These are phyloP conservation scores for Cyberlindnera galapagoensis DNA, from an alignment of 805 yeast species.

Conservation along the genomic window DNA sequence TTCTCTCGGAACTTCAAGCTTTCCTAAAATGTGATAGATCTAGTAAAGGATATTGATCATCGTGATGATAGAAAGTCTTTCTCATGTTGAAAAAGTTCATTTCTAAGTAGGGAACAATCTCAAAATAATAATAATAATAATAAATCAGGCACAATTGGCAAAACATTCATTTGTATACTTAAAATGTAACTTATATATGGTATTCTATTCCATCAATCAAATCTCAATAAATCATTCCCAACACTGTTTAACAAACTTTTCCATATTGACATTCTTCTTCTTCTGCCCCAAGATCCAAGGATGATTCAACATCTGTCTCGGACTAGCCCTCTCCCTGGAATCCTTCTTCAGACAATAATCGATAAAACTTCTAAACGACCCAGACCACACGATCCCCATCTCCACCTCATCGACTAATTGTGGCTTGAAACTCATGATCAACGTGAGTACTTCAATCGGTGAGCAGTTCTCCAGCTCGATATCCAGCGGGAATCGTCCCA, in stretches of 20 bases:
- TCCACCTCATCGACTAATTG: conserved; percentile 60
- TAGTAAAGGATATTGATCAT: too few relatives aligned
- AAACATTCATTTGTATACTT: not conserved
- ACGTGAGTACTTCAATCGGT: conserved; percentile 80
- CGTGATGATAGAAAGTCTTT: too few relatives aligned
- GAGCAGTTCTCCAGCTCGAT: conserved; percentile 36
- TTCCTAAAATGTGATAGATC: too few relatives aligned
- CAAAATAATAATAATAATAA: too few relatives aligned
- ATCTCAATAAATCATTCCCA: too few relatives aligned
- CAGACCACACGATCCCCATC: conserved; percentile 76
- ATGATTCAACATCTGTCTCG: conserved; percentile 87
- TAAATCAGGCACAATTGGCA: not conserved
- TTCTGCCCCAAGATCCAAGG: conserved; percentile 88
- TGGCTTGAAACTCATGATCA: conserved; percentile 81
- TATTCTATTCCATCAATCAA: not conserved
- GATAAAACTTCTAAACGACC: conserved; percentile 75
- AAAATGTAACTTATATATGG: not conserved
- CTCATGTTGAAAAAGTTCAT: too few relatives aligned
- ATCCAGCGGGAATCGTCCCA: conserved; percentile 78
- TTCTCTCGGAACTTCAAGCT: too few relatives aligned
- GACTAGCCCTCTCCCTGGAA: conserved; percentile 77
- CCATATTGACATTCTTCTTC: conserved; percentile 74
- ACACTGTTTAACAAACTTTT: conserved; percentile 59
- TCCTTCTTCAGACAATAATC: conserved; percentile 77
- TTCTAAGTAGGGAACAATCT: too few relatives aligned